These are phyloP conservation scores for Cystobasidium onofrii DNA, from an alignment of 768 basidiomycete genomes.

Conservation along the genomic window DNA sequence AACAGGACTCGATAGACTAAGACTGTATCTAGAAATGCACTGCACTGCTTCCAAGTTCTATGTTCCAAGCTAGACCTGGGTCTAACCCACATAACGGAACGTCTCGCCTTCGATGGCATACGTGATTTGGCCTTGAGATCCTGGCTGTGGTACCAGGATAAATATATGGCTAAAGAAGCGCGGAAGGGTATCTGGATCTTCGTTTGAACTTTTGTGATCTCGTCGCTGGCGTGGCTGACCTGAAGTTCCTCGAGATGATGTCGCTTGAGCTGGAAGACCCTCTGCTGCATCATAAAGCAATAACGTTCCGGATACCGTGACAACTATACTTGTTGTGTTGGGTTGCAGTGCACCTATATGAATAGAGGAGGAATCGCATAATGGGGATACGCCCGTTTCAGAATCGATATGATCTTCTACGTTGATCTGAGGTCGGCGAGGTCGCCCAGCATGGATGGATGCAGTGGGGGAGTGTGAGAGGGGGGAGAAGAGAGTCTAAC, in stretches of 20 bases:
- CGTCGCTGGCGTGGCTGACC: background rate
- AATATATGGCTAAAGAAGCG: conserved; percentile 23
- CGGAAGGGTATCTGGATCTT: conserved; percentile 7
- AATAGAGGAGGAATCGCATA: background rate
- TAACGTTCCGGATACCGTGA: conserved; percentile 21
- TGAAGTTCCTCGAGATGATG: background rate
- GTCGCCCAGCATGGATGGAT: conserved; percentile 2
- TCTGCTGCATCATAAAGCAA: conserved; percentile 19
- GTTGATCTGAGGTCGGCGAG: background rate
- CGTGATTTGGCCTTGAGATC: background rate
- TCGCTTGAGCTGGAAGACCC: conserved; percentile 13
- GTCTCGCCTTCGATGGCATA: conserved; percentile 29
- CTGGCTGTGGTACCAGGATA: conserved; percentile 8
- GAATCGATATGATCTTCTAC: background rate
- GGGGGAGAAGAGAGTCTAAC: conserved; percentile 14
- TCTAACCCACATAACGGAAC: conserved; percentile 24
- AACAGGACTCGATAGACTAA: background rate
- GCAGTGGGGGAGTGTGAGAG: background rate
- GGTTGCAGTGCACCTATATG: background rate
- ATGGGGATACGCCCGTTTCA: background rate
- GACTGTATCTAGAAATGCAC: background rate
- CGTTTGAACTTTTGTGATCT: background rate
- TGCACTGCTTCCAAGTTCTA: background rate
- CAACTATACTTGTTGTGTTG: background rate
- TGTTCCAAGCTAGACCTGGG: no score